Evolutionary conservation across 169 alveolate species (phyloP), one percentile per base, ranked within the genome.

Genomic region (Theileria luwenshuni): DNA sequence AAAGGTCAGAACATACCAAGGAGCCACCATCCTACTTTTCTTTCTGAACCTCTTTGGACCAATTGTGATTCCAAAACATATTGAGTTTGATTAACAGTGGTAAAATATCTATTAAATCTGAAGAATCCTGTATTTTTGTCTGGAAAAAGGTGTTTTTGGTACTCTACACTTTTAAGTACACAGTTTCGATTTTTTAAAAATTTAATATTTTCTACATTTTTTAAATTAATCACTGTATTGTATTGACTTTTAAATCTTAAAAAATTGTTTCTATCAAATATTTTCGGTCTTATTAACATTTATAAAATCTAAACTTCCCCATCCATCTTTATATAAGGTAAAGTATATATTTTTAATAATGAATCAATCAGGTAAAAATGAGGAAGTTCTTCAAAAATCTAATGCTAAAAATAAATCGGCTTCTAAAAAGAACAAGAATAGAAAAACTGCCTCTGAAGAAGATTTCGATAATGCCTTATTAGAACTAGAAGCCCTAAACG

Each of bases 21-120:
- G 2, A 81, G 71, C 89, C 89, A 81, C 38, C 41, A 54, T 3
- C 83, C 89, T 8, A 81, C 85, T 6, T 41, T 23, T 45, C 30
- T 63, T 58, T 81, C 89, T 28, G 38, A 42, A 1, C 86, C 79
- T 8, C 62, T 54, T 54, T 41, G 52, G 23, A 58, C 65, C 3
- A 56, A 52, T 62, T 17, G 43, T 38, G 35, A 21, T 64, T 30
- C 83, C 65, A 72, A 17, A 27, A 38, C 60, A n/a, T 27, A 15
- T 21, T 56, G 25, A 27, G 65, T n/a, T 17, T 32, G 19, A 38
- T 15, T n/a, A 56, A 48, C 28, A 19, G 72, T 63, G 17, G 25
- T 63, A 45, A 63, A 48, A 25, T 6, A 25, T 10, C 61, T 5
- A 51, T 51, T 5, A 10, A 25, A 7, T 7, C 10, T 51, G 61